A percentile compares a stretch with the other conserved stretches of the same genome.
These are phyloP conservation scores for Solanum infundibuliforme DNA, from an alignment of 257 asterid species.

Conservation along the genomic window DNA sequence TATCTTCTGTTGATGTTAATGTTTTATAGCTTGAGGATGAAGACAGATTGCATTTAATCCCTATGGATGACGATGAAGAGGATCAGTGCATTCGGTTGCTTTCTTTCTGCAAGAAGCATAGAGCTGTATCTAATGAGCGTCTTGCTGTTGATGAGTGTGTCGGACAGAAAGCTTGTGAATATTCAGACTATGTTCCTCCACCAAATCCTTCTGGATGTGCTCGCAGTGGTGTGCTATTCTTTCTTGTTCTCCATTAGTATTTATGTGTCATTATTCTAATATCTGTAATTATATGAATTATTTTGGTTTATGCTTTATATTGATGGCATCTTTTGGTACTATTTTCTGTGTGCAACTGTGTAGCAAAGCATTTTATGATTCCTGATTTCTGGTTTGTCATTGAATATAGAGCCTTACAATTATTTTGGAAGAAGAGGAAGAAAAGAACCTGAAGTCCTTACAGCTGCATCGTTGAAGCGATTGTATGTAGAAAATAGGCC, in stretches of 20 bases:
- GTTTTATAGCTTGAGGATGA: constrained; percentile 71
- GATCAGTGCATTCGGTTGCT: constrained; percentile 76
- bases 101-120: constrained; percentile 87
- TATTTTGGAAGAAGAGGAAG: constrained; percentile 57
- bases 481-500: constrained; percentile 84
- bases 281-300: neutral
- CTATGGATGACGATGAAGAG: constrained; percentile 81
- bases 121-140: constrained; percentile 62
- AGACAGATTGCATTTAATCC: constrained; percentile 57
- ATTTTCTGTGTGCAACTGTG: neutral
- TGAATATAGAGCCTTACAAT: constrained; percentile 61
- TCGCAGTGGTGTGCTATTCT: constrained; percentile 57
- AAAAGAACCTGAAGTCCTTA: constrained; percentile 61
- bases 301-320: neutral
- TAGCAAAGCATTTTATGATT: neutral
- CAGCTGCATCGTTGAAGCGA: constrained; percentile 74
- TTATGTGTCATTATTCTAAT: constrained; percentile 3
- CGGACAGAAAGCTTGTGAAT: constrained; percentile 31
- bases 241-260: constrained; percentile 1
- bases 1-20: constrained; percentile 1
- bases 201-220: constrained; percentile 85
- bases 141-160: constrained; percentile 36
- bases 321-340: neutral
- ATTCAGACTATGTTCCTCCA: constrained; percentile 53
- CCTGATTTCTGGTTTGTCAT: constrained; percentile 25